Percentiles rank a stretch among this genome's conserved stretches.
phyloP scores from a whole-genome alignment of 202 grass and related monocot species.

The Saccharum hybrid region DNA sequence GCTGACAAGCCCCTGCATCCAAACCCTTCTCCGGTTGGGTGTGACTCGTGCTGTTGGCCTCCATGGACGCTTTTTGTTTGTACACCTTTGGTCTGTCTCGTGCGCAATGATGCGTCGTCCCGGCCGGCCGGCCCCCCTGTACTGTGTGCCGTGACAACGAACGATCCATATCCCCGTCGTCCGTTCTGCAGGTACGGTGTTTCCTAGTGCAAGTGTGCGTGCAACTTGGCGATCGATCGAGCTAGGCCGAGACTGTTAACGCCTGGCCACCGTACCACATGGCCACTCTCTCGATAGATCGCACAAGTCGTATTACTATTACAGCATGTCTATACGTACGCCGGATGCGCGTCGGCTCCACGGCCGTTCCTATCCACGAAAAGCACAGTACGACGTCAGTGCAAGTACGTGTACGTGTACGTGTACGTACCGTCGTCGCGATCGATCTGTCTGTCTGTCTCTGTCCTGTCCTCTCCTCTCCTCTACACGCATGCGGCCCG shows the following conservation, averaged over 20 bases:
- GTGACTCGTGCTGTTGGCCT: conserved; percentile 47
- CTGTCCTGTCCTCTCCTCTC: neutral
- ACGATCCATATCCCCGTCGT: neutral
- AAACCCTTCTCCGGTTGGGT: conserved; percentile 33
- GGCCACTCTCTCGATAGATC: too few relatives aligned
- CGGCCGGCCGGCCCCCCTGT: neutral
- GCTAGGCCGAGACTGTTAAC: too few relatives aligned
- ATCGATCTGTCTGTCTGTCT: neutral
- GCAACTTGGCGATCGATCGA: too few relatives aligned
- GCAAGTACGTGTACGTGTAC: neutral
- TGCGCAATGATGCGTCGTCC: conserved; percentile 48
- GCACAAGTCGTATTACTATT: too few relatives aligned
- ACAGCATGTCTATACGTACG: too few relatives aligned
- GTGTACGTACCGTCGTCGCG: neutral
- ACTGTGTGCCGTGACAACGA: conserved; percentile 26
- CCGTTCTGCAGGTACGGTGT: too few relatives aligned
- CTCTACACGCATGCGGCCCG: too few relatives aligned
- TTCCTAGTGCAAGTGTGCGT: too few relatives aligned
- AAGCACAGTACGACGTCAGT: neutral
- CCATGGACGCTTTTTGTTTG: conserved; percentile 52
- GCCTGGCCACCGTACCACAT: too few relatives aligned
- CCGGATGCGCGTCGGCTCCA: neutral
- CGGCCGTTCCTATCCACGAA: neutral
- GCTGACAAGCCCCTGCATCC: conserved; percentile 42
- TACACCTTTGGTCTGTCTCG: conserved; percentile 54